Conservation (phyloP, 2,329 filamentous ascomycete genomes). For the Beauveria sp. region DNA sequence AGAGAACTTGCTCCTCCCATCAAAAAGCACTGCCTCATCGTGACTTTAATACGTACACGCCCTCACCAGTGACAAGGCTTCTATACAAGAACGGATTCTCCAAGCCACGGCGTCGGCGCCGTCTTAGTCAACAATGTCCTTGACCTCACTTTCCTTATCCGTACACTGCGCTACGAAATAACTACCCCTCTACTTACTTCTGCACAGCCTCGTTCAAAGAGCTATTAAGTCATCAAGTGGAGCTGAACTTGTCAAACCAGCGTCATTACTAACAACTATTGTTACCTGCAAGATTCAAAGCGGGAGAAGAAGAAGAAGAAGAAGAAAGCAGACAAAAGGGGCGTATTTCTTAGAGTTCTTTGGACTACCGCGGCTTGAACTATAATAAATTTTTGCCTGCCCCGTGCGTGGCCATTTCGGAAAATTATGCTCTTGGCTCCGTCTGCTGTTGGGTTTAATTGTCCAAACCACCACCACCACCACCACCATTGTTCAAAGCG, state of each 20-base stretch:
- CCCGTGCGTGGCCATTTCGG: not conserved
- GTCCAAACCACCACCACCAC: not conserved
- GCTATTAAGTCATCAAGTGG: not conserved
- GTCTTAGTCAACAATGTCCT: no score
- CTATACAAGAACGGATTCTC: not conserved
- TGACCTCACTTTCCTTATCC: not conserved
- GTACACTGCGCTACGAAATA: no score
- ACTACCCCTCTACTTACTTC: not conserved
- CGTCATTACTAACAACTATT: not conserved
- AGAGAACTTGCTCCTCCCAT: not conserved
- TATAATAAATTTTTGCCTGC: not conserved
- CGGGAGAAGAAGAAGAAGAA: not conserved
- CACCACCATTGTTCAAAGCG: not conserved
- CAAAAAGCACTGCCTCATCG: constrained; percentile 3
- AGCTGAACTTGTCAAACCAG: not conserved
- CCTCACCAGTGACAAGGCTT: not conserved
- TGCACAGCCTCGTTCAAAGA: not conserved
- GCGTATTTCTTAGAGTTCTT: not conserved
- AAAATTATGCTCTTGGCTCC: no score
- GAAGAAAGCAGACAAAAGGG: not conserved
- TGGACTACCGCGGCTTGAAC: not conserved
- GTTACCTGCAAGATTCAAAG: not conserved
- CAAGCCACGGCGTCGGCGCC: not conserved
- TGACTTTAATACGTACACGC: not conserved
- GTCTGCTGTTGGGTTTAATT: not conserved